These are phyloP conservation scores for Mercurialis annua DNA, from an alignment of 345 rosid genomes.

Conservation along the genomic window DNA sequence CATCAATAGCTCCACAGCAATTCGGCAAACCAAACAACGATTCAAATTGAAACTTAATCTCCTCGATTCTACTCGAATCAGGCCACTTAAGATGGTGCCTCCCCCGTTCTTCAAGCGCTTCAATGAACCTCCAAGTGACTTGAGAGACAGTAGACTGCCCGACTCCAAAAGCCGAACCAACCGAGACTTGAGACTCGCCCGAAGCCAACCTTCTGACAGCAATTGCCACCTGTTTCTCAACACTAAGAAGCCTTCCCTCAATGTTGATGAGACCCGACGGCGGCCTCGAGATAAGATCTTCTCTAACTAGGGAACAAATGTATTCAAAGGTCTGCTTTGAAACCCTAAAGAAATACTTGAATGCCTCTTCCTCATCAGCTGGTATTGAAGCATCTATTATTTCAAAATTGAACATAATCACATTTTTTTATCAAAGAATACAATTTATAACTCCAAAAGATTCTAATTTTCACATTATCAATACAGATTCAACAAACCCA, in stretches of 20 bases:
- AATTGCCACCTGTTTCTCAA: constrained; percentile 95
- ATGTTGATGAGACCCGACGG: constrained; percentile 95
- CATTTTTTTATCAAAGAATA: background rate
- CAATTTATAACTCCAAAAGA: background rate
- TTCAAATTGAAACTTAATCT: constrained; percentile 67
- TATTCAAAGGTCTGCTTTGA: constrained; percentile 79
- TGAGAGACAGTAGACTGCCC: constrained; percentile 98
- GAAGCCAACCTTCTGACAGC: constrained; percentile 86
- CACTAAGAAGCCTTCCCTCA: constrained; percentile 94
- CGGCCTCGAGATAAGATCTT: constrained; percentile 86
- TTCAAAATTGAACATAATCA: background rate
- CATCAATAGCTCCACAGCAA: constrained; percentile 89
- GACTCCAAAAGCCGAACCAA: constrained; percentile 85
- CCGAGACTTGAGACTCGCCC: constrained; percentile 94
- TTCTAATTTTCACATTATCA: background rate
- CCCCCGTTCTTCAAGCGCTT: constrained; percentile 89
- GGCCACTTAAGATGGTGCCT: constrained; percentile 93
- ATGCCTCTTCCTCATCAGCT: constrained; percentile 71
- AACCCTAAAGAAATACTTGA: constrained; percentile 84
- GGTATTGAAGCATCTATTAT: constrained; percentile 42
- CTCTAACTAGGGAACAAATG: constrained; percentile 81
- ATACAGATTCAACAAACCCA: background rate
- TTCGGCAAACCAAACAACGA: constrained; percentile 66
- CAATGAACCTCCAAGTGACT: constrained; percentile 96
- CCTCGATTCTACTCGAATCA: constrained; percentile 50